Evolutionary conservation across 2,329 filamentous ascomycete species (phyloP).

Genomic region (Beauveria sp.): DNA sequence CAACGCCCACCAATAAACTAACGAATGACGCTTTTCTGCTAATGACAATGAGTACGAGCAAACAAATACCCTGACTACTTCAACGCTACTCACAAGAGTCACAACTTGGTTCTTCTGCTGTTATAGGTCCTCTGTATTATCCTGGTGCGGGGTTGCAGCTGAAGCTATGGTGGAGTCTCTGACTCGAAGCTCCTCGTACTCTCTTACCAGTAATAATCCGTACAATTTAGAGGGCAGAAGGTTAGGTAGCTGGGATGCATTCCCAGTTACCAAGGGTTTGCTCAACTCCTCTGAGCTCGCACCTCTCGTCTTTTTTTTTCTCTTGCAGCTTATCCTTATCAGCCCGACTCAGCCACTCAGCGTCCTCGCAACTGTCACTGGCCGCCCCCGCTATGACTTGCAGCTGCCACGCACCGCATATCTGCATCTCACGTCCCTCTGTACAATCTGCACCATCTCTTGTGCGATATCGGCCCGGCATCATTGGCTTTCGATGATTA

Average conservation of each 20-base stretch:
- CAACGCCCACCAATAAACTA: background rate
- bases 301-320: background rate
- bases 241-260: too few relatives aligned
- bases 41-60: too few relatives aligned
- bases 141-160: slow-evolving; percentile 3
- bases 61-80: too few relatives aligned
- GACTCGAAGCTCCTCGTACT: slow-evolving; percentile 9
- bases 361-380: slow-evolving; percentile 2
- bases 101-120: background rate
- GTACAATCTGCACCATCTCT: background rate
- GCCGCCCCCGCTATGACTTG: background rate
- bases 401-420: background rate
- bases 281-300: too few relatives aligned
- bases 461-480: background rate
- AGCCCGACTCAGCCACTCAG: background rate
- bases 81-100: background rate
- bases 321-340: slow-evolving; percentile 7
- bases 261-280: too few relatives aligned
- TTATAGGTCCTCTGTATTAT: background rate
- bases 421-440: too few relatives aligned
- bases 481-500: too few relatives aligned
- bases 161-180: slow-evolving; percentile 11
- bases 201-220: background rate
- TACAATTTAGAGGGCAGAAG: background rate
- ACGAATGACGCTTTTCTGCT: background rate